phyloP scores from a whole-genome alignment of 108 stramenopile species.

The Nitzschia sp. region DNA sequence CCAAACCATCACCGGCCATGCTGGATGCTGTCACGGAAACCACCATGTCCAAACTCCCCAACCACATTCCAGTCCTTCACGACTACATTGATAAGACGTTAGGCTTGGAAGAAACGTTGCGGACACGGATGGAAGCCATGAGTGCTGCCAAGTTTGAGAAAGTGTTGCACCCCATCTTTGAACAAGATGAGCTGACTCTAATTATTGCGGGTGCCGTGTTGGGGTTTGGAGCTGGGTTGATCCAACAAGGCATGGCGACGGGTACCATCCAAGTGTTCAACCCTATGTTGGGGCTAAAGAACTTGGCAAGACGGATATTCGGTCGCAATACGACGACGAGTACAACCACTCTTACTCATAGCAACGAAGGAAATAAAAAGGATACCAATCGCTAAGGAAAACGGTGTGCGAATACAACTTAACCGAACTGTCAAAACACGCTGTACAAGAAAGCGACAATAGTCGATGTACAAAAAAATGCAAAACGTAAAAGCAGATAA shows the following conservation, averaged over 20 bases:
- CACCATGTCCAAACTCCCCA: slow-evolving; percentile 67
- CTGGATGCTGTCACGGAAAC: slow-evolving; percentile 42
- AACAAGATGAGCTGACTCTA: slow-evolving; percentile 95
- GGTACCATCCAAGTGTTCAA: slow-evolving; percentile 39
- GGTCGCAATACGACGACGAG: no score
- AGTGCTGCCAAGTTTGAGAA: slow-evolving; percentile 87
- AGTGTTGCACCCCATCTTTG: slow-evolving; percentile 92
- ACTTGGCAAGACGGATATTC: neutral
- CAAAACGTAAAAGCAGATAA: no score
- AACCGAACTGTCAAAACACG: no score
- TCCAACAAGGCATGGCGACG: slow-evolving; percentile 83
- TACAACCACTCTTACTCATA: no score
- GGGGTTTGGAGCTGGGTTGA: slow-evolving; percentile 84
- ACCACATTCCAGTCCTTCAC: slow-evolving; percentile 75
- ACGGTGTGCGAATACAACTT: no score
- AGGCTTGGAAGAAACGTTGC: slow-evolving; percentile 73
- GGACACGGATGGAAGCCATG: slow-evolving; percentile 85
- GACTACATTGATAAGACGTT: slow-evolving; percentile 80
- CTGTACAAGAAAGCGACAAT: no score
- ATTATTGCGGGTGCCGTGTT: slow-evolving; percentile 91
- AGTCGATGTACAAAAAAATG: no score
- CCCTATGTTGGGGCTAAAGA: neutral
- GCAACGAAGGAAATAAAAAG: no score
- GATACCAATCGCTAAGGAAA: no score
- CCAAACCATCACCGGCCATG: slow-evolving; percentile 41